Conservation (phyloP, 1,139 yeast species). For the Suhomyces bokatorum region DNA sequence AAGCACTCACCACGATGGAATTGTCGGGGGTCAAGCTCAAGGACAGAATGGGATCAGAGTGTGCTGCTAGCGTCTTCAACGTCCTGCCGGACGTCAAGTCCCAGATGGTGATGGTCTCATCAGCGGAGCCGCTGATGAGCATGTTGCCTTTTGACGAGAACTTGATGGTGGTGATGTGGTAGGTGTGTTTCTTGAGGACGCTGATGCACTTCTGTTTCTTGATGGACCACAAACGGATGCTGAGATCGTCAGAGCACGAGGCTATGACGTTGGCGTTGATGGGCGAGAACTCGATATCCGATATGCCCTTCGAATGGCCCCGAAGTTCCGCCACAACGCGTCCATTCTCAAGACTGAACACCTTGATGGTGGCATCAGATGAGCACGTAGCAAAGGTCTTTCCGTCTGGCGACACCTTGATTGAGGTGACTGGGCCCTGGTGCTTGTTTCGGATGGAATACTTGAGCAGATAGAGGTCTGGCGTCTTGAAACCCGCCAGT, state of each 20-base stretch:
- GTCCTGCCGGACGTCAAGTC: slow-evolving; percentile 72
- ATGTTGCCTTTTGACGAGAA: slow-evolving; percentile 78
- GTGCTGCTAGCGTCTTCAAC: slow-evolving; percentile 84
- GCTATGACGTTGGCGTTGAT: slow-evolving; percentile 69
- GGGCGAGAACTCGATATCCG: slow-evolving; percentile 75
- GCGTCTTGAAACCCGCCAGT: background rate
- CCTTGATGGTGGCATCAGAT: slow-evolving; percentile 35
- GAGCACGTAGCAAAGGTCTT: slow-evolving; percentile 57
- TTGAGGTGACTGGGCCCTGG: slow-evolving; percentile 34
- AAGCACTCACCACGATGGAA: slow-evolving; percentile 80
- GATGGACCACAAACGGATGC: slow-evolving; percentile 74
- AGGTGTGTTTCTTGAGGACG: slow-evolving; percentile 77
- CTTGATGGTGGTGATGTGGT: slow-evolving; percentile 72
- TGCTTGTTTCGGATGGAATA: slow-evolving; percentile 9
- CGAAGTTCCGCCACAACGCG: slow-evolving; percentile 37
- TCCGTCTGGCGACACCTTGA: slow-evolving; percentile 70
- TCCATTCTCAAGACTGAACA: slow-evolving; percentile 40
- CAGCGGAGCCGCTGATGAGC: slow-evolving; percentile 80
- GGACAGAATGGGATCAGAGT: slow-evolving; percentile 84
- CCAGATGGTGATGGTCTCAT: slow-evolving; percentile 91
- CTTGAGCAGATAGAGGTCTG: slow-evolving; percentile 14
- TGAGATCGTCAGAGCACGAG: slow-evolving; percentile 83
- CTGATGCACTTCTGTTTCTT: slow-evolving; percentile 53
- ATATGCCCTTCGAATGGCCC: slow-evolving; percentile 71
- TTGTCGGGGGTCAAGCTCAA: slow-evolving; percentile 77